These are phyloP conservation scores for Hypholoma fasciculare DNA, from an alignment of 768 basidiomycete species.

Conservation along the genomic window DNA sequence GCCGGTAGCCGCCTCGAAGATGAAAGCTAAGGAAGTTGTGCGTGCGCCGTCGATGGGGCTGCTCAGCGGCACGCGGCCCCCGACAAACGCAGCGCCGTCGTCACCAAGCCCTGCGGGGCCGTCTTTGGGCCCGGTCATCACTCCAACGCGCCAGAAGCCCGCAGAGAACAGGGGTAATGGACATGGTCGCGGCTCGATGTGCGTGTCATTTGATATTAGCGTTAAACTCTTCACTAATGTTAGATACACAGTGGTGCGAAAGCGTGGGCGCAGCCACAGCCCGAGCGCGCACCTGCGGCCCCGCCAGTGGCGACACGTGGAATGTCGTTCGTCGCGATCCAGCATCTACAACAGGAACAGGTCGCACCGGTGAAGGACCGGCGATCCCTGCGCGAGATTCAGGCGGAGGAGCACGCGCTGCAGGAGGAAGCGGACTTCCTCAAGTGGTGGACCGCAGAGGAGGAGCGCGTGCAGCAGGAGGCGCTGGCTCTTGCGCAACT, in stretches of 20 bases:
- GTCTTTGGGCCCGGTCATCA: conserved; percentile 64
- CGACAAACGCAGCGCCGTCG: conserved; percentile 8
- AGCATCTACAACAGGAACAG: conserved; percentile 70
- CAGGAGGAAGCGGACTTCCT: conserved; percentile 79
- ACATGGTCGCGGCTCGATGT: conserved; percentile 48
- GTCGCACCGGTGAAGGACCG: conserved; percentile 46
- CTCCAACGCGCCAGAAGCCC: conserved; percentile 50
- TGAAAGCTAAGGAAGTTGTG: background rate
- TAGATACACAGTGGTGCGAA: conserved; percentile 36
- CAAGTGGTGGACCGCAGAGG: conserved; percentile 88
- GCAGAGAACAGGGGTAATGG: conserved; percentile 13
- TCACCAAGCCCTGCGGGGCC: conserved; percentile 23
- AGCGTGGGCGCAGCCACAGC: conserved; percentile 63
- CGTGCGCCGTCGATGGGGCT: background rate
- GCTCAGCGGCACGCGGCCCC: conserved; percentile 14
- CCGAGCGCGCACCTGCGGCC: conserved; percentile 46
- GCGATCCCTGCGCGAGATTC: conserved; percentile 77
- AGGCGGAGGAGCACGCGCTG: conserved; percentile 74
- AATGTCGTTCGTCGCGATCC: conserved; percentile 83
- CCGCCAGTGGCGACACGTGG: conserved; percentile 30
- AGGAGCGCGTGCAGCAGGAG: conserved; percentile 64
- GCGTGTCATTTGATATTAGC: conserved; percentile 23
- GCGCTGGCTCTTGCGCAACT: conserved; percentile 29
- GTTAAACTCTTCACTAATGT: too few relatives aligned
- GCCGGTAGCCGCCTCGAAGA: background rate